Evolutionary conservation across 192 early-diverging fungal species (phyloP).

Genomic region (Chytriomyces sp.): DNA sequence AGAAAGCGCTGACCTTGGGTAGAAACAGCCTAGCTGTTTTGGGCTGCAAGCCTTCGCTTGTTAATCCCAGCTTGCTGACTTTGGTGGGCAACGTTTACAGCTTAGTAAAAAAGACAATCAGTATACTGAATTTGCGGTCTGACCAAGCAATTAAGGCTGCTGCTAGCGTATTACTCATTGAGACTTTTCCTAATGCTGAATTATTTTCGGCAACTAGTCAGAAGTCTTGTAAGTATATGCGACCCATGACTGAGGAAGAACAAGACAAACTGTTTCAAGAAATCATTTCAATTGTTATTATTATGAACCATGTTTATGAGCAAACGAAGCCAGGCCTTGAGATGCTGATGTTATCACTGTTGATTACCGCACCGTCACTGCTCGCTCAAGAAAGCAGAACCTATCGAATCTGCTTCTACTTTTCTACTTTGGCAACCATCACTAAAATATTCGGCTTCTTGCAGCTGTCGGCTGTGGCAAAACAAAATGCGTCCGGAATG

Average conservation of each 20-base stretch:
- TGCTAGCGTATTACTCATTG: background rate
- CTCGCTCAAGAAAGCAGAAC: background rate
- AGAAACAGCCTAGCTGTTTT: background rate
- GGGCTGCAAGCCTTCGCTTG: background rate
- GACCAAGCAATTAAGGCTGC: background rate
- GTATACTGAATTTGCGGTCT: background rate
- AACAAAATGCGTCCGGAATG: background rate
- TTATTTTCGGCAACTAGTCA: background rate
- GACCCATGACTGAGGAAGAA: slow-evolving; percentile 3
- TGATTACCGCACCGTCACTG: slow-evolving; percentile 5
- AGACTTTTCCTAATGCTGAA: slow-evolving; percentile 5
- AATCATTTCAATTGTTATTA: background rate
- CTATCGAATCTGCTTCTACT: slow-evolving; percentile 1
- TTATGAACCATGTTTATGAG: background rate
- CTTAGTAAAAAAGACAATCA: background rate
- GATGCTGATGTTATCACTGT: background rate
- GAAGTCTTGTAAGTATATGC: background rate
- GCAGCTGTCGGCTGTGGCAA: background rate
- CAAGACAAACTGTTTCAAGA: slow-evolving; percentile 10
- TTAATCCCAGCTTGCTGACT: background rate
- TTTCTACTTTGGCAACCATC: background rate
- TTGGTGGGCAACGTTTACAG: background rate
- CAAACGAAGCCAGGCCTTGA: slow-evolving; percentile 8
- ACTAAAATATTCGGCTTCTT: background rate
- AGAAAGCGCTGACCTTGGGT: background rate